Evolutionary conservation across 2,329 filamentous ascomycete genomes (phyloP).

Genomic region (Dothideomycetes sp.): DNA sequence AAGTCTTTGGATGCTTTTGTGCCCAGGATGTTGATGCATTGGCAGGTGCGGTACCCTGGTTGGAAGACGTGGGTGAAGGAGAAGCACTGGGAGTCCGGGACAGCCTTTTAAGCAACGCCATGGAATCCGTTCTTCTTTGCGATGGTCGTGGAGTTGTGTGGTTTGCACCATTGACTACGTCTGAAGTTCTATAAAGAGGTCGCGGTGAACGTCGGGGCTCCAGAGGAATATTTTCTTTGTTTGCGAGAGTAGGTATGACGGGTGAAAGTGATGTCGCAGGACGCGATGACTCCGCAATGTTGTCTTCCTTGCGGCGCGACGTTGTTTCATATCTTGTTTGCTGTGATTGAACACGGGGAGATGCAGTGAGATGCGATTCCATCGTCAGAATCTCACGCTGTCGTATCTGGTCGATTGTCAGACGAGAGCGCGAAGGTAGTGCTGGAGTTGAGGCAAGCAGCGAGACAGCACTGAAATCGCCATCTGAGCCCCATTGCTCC

Average conservation of each 20-base stretch:
- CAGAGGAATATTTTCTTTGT: slow-evolving; percentile 24
- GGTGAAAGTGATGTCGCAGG: neutral
- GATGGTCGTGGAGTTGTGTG: neutral
- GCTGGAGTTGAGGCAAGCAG: slow-evolving; percentile 41
- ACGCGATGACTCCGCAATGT: neutral
- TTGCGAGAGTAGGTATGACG: slow-evolving; percentile 20
- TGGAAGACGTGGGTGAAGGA: slow-evolving; percentile 32
- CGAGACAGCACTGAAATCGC: slow-evolving; percentile 38
- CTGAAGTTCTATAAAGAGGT: slow-evolving; percentile 25
- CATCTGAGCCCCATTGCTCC: slow-evolving; percentile 26
- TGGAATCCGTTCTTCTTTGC: slow-evolving; percentile 35
- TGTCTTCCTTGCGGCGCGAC: neutral
- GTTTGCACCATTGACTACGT: slow-evolving; percentile 21
- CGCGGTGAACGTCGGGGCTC: slow-evolving; percentile 2
- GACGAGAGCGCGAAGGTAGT: slow-evolving; percentile 27
- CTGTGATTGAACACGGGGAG: slow-evolving; percentile 1
- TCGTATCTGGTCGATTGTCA: slow-evolving; percentile 33
- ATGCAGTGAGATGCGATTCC: slow-evolving; percentile 21
- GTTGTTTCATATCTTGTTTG: slow-evolving; percentile 8
- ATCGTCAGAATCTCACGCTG: slow-evolving; percentile 33
- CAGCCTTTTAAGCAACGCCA: slow-evolving; percentile 37
- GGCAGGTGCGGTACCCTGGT: neutral
- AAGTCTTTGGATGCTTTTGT: slow-evolving; percentile 3
- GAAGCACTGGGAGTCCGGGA: slow-evolving; percentile 38
- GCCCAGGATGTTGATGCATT: neutral